Conservation (phyloP, 352 stramenopile genomes). For the Phytophthora tubulina region DNA sequence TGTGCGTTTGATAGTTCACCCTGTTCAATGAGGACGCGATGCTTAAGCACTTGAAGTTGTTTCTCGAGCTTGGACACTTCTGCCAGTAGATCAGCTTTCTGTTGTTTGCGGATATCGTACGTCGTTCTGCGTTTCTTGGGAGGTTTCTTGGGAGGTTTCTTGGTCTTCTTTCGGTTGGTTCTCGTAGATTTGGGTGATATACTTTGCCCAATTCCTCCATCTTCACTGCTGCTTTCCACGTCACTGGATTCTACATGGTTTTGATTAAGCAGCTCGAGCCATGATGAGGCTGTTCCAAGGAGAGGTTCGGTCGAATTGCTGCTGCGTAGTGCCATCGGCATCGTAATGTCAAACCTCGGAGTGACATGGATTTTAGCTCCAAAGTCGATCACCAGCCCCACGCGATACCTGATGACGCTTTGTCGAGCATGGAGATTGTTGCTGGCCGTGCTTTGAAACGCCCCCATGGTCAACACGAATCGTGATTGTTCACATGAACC, state of each 20-base stretch:
- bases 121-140: constrained; percentile 40
- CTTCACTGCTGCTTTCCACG: constrained; percentile 11
- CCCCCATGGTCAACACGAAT: constrained; percentile 17
- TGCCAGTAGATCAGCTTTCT: constrained; percentile 38
- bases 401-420: not conserved
- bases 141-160: constrained; percentile 2
- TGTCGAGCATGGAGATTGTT: not conserved
- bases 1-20: constrained; percentile 21
- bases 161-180: not conserved
- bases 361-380: not conserved
- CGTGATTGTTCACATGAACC: constrained; percentile 21
- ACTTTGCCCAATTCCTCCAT: not conserved
- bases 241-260: not conserved
- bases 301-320: not conserved
- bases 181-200: not conserved
- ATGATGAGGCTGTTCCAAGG: constrained; percentile 6
- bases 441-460: constrained; percentile 7
- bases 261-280: constrained; percentile 10
- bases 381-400: not conserved
- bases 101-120: constrained; percentile 48
- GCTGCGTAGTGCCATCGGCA: not conserved
- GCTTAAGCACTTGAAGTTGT: constrained; percentile 44
- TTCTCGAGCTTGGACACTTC: constrained; percentile 36
- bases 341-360: not conserved
- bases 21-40: constrained; percentile 32